A percentile compares a stretch with the other conserved stretches of the same genome.
phyloP scores from a whole-genome alignment of 2,329 filamentous ascomycete species.

The Periglandula ipomoeae region DNA sequence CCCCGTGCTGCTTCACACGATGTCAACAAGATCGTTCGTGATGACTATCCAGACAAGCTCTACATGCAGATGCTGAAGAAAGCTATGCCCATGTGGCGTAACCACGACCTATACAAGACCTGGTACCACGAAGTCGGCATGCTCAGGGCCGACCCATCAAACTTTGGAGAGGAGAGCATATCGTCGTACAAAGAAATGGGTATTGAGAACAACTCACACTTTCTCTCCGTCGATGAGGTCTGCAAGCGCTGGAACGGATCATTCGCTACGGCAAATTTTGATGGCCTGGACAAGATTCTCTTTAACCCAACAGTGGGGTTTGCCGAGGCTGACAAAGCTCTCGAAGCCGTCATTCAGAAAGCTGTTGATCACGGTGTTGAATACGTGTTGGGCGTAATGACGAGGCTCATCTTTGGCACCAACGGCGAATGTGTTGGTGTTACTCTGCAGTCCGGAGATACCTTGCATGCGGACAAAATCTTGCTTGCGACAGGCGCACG shows the following conservation, averaged over 20 bases:
- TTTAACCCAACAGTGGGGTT: conserved; percentile 51
- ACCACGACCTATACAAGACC: conserved; percentile 38
- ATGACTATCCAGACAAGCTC: conserved; percentile 30
- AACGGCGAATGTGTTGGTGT: conserved; percentile 40
- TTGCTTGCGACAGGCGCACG: conserved; percentile 48
- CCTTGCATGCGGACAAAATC: conserved; percentile 41
- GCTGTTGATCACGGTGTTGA: conserved; percentile 44
- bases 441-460: conserved; percentile 33
- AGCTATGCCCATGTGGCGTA: conserved; percentile 31
- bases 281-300: conserved; percentile 43
- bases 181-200: conserved; percentile 25
- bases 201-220: conserved; percentile 29
- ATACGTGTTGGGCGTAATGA: conserved; percentile 43
- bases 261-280: conserved; percentile 48
- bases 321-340: conserved; percentile 47
- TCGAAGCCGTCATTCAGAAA: conserved; percentile 43
- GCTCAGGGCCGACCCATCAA: conserved; percentile 30
- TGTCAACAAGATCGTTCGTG: conserved; percentile 34
- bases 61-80: conserved; percentile 31
- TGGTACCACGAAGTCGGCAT: conserved; percentile 52
- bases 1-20: conserved; percentile 37
- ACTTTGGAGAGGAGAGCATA: conserved; percentile 36
- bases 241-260: conserved; percentile 45
- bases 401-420: conserved; percentile 35
- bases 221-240: conserved; percentile 41